Conservation (phyloP, 1,139 yeast genomes). For the Hansenula sp. region DNA sequence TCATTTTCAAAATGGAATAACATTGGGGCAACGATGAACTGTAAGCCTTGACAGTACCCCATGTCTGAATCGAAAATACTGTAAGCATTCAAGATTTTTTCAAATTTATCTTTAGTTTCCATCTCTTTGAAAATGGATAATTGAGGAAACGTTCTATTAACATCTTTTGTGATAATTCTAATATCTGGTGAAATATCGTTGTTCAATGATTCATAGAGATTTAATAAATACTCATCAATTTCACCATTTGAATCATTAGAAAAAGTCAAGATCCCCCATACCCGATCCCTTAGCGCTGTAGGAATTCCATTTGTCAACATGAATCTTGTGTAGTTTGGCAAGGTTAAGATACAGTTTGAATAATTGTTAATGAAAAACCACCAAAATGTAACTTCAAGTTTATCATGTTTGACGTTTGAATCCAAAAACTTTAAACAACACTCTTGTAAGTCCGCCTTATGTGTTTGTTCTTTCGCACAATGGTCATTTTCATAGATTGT, state of each 20-base stretch:
- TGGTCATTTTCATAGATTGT: conserved; percentile 19
- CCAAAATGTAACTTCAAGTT: conserved; percentile 42
- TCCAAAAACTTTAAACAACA: conserved; percentile 19
- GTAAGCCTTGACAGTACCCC: conserved; percentile 71
- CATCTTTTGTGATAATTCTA: conserved; percentile 58
- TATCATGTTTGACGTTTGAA: conserved; percentile 10
- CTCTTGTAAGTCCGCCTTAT: conserved; percentile 10
- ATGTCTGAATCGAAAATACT: conserved; percentile 66
- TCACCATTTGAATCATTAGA: conserved; percentile 17
- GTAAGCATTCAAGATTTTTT: conserved; percentile 59
- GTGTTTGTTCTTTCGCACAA: conserved; percentile 11
- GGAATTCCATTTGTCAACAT: conserved; percentile 24
- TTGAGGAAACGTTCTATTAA: conserved; percentile 60
- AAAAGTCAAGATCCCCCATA: conserved; percentile 24
- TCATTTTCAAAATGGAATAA: conserved; percentile 46
- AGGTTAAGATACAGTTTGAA: conserved; percentile 40
- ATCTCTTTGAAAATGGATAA: conserved; percentile 46
- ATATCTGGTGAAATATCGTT: conserved; percentile 41
- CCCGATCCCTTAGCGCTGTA: conserved; percentile 18
- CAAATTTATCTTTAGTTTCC: conserved; percentile 43
- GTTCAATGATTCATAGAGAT: conserved; percentile 36
- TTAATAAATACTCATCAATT: conserved; percentile 25
- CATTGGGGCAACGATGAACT: conserved; percentile 63
- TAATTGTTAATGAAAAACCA: conserved; percentile 42
- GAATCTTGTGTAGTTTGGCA: conserved; percentile 44